Evolutionary conservation across 257 asterid species (phyloP).

Genomic region (Nicotiana undulata): DNA sequence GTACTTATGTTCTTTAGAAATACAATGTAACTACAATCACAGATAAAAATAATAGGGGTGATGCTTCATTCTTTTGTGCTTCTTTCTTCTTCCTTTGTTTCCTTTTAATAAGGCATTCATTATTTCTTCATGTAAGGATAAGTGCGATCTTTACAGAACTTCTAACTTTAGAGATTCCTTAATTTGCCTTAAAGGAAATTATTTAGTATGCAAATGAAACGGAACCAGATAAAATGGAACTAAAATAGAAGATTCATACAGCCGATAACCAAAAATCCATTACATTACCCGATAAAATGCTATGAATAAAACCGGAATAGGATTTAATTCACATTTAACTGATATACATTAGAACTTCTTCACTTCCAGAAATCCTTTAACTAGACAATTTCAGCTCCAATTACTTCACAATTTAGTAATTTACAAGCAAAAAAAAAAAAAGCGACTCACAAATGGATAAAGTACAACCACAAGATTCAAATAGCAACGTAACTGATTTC

Average conservation of each 20-base stretch:
- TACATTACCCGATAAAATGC: background rate
- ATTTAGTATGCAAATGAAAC: background rate
- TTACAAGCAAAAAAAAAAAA: background rate
- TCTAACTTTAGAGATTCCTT: no score
- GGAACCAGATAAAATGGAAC: background rate
- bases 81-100: background rate
- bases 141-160: no score
- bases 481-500: background rate
- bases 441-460: background rate
- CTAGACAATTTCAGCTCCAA: background rate
- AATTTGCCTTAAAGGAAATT: background rate
- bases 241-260: background rate
- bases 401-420: background rate
- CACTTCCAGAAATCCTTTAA: background rate
- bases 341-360: background rate
- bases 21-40: background rate
- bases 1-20: background rate
- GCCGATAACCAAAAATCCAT: background rate
- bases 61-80: background rate
- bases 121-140: no score
- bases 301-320: background rate
- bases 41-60: background rate
- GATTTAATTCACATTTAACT: background rate
- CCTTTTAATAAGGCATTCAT: no score
- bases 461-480: background rate